phyloP scores from a whole-genome alignment of 2,329 filamentous ascomycete genomes.

The Botrytis galanthina region DNA sequence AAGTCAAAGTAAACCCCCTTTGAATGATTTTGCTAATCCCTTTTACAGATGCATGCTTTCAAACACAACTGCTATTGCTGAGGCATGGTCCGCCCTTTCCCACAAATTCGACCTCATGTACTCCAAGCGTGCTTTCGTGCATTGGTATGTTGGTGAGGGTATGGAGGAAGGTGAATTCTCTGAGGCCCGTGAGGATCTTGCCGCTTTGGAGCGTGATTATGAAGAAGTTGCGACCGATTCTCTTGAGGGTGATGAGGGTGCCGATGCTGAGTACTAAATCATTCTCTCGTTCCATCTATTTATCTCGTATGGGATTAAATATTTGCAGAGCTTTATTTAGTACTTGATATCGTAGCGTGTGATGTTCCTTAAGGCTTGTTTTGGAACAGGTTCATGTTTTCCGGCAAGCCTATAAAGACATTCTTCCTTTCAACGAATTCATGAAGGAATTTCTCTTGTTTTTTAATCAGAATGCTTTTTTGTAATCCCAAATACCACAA shows the following conservation, averaged over 20 bases:
- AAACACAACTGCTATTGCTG: constrained; percentile 65
- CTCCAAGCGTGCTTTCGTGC: constrained; percentile 67
- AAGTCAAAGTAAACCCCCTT: constrained; percentile 48
- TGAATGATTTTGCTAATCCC: constrained; percentile 27
- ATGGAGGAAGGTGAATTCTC: constrained; percentile 70
- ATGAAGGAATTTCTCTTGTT: constrained; percentile 32
- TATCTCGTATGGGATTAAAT: constrained; percentile 36
- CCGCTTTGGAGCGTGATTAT: constrained; percentile 64
- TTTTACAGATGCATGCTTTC: constrained; percentile 50
- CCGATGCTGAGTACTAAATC: constrained; percentile 60
- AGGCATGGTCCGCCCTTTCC: constrained; percentile 62
- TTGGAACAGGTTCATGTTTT: constrained; percentile 33
- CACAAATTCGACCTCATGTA: constrained; percentile 72
- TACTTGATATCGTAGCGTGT: constrained; percentile 34
- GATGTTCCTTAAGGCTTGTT: constrained; percentile 31
- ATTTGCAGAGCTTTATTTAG: constrained; percentile 35
- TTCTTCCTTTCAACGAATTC: constrained; percentile 32
- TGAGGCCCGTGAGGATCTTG: constrained; percentile 64
- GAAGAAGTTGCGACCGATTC: constrained; percentile 60
- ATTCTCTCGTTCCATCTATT: constrained; percentile 28
- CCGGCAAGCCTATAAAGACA: constrained; percentile 28
- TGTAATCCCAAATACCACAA: constrained; percentile 33
- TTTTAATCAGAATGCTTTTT: constrained; percentile 37
- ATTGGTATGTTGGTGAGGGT: constrained; percentile 69
- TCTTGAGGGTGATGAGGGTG: constrained; percentile 48